Evolutionary conservation across 2,329 filamentous ascomycete genomes (phyloP).

Genomic region (Trichoderma sp.): DNA sequence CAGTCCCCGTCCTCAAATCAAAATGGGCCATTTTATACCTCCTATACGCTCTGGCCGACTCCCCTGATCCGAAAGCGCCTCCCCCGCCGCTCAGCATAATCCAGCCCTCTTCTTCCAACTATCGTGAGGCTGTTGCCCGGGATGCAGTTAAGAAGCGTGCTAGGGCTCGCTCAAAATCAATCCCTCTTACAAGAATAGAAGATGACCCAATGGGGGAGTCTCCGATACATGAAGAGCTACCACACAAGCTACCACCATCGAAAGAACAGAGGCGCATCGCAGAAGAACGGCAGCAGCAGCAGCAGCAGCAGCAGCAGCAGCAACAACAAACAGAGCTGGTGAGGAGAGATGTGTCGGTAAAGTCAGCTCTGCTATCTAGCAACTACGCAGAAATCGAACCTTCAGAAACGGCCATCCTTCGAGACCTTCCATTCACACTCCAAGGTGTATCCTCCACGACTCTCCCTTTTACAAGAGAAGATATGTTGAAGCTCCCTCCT

Average conservation of each 20-base stretch:
- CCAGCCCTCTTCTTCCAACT: constrained; percentile 43
- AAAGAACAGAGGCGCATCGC: constrained; percentile 43
- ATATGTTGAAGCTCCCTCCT: constrained; percentile 72
- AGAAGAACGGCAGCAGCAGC: constrained; percentile 40
- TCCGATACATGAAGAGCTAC: constrained; percentile 56
- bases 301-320: constrained; percentile 38
- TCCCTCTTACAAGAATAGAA: constrained; percentile 44
- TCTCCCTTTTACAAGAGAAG: constrained; percentile 70
- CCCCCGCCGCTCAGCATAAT: constrained; percentile 48
- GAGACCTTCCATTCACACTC: constrained; percentile 87
- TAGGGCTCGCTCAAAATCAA: constrained; percentile 43
- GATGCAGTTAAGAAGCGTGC: constrained; percentile 43
- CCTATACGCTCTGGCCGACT: constrained; percentile 78
- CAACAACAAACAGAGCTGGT: constrained; percentile 36
- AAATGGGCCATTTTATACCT: constrained; percentile 98
- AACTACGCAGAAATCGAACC: constrained; percentile 61
- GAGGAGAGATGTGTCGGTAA: constrained; percentile 56
- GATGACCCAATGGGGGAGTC: constrained; percentile 55
- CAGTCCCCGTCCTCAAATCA: constrained; percentile 88
- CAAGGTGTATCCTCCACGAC: constrained; percentile 90
- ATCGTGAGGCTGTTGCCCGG: constrained; percentile 41
- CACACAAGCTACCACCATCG: constrained; percentile 41
- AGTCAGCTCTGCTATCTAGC: constrained; percentile 58
- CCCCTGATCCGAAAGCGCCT: constrained; percentile 57
- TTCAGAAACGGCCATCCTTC: constrained; percentile 65